These are phyloP conservation scores for Colletotrichum sp. DNA, from an alignment of 2,329 filamentous ascomycete species.

Conservation along the genomic window DNA sequence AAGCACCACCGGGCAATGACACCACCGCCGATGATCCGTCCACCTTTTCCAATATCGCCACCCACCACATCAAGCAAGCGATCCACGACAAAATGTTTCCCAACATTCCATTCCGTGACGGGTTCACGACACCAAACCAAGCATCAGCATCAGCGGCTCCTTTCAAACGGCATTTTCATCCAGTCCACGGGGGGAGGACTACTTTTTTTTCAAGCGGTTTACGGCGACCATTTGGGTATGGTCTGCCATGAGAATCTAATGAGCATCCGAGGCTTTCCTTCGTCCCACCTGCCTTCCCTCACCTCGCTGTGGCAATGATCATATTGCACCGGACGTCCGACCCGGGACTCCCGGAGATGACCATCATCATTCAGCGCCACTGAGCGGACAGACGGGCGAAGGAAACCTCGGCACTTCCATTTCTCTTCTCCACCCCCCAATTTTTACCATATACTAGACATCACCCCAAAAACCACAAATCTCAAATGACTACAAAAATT, in stretches of 20 bases:
- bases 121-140: neutral
- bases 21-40: slow-evolving; percentile 7
- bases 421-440: neutral
- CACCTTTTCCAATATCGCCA: neutral
- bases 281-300: fast-evolving
- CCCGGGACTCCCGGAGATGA: neutral
- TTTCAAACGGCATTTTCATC: slow-evolving; percentile 3
- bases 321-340: neutral
- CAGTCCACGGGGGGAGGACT: neutral
- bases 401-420: neutral
- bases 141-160: slow-evolving; percentile 1
- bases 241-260: neutral
- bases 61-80: neutral
- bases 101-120: neutral
- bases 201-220: neutral
- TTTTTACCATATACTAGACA: slow-evolving; percentile 12
- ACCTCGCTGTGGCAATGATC: neutral
- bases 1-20: neutral
- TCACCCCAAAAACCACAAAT: neutral
- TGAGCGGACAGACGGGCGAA: neutral
- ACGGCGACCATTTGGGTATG: neutral
- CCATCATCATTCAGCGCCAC: neutral
- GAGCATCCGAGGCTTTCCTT: neutral
- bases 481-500: neutral
- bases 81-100: neutral